Base-by-base conservation (phyloP, 306 rosid species). In the Pueraria montana region DNA sequence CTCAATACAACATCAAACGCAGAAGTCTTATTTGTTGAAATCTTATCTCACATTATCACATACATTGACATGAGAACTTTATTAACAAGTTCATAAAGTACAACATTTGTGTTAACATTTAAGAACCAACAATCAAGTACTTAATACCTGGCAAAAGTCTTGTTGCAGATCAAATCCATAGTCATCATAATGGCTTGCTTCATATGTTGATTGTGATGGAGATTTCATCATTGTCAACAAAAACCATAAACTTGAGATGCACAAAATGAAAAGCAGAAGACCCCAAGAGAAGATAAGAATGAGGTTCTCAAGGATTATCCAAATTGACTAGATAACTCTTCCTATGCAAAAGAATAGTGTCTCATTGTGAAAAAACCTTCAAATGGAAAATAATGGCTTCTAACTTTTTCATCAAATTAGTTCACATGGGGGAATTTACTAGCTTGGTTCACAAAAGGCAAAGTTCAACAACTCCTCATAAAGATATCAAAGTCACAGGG, bases 81-180 rank as follows among this genome's bases (percentile, higher is more conserved):
- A 34, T 49, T 46, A 74, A 46, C 18, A 78, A 40, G 42, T 21
- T 21, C 18, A 46, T 17, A n/a, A n/a, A 79, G 21, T 49, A 17
- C 48, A 81, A 23, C 11, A 58, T 21, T 36, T 36, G 7, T 43
- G 78, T 4, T 32, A 16, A 34, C 67, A 26, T 46, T 43, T 21
- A 17, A 50, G 72, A 45, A 59, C 5, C 42, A 74, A 73, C 4
- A 58, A 38, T 4, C 9, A 65, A 70, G 18, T 0, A 40, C 0
- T 18, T 26, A 36, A 79, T 87, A 92, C 96, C 94, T 52, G 80
- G 32, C 91, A 89, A 81, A 90, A 93, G 45, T 91, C 92, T 12
- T 81, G 85, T 38, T 84, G 88, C 55, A 90, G 90, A 85, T 92
- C 93, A 56, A 88, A 90, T 78, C 89, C 89, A 74, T 86, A 83